phyloP scores from a whole-genome alignment of 345 rosid genomes.

The Brassica rapa region DNA sequence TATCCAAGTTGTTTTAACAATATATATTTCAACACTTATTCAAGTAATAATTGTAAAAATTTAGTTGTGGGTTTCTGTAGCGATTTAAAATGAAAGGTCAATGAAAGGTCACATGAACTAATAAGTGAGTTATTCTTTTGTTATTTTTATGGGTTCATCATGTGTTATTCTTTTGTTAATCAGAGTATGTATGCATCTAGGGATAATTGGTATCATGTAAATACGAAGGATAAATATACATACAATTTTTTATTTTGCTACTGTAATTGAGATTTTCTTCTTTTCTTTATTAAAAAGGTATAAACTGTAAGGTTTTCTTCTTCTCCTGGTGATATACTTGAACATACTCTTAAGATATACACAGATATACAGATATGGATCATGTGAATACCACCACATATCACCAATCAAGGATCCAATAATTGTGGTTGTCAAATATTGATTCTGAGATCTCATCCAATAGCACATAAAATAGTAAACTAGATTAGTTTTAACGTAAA shows the following conservation, averaged over 20 bases:
- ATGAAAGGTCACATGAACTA: background rate
- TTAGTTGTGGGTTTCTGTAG: background rate
- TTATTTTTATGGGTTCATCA: background rate
- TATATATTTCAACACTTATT: background rate
- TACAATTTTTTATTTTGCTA: background rate
- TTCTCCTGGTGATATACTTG: background rate
- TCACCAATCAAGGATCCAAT: constrained; percentile 15
- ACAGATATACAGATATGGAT: background rate
- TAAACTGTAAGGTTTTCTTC: background rate
- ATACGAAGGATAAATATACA: background rate
- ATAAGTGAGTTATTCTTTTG: background rate
- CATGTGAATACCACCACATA: constrained; percentile 23
- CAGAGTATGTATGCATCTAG: background rate
- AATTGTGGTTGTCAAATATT: background rate
- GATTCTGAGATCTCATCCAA: constrained; percentile 1
- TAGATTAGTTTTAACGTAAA: background rate
- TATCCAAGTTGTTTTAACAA: constrained; percentile 18
- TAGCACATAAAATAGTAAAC: background rate
- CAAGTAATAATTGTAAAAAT: background rate
- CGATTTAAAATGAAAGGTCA: background rate
- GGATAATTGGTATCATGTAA: background rate
- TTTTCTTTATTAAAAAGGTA: background rate
- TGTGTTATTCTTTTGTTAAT: background rate
- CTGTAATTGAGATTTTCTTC: background rate
- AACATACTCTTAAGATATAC: background rate